These are phyloP conservation scores for Henckelia pumila DNA, from an alignment of 257 asterid genomes.

Conservation along the genomic window DNA sequence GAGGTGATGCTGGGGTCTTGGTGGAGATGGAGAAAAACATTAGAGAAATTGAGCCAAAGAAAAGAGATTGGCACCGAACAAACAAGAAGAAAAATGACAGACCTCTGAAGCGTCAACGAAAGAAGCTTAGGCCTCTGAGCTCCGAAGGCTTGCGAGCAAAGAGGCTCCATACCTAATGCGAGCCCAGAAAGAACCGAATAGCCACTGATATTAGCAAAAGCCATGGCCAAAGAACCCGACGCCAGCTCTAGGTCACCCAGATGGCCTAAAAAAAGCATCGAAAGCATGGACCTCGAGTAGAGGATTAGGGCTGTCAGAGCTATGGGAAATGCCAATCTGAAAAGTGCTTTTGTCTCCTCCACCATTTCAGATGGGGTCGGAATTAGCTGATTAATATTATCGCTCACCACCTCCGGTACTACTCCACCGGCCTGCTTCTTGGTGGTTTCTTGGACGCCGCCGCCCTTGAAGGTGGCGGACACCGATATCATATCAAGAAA, in stretches of 20 bases:
- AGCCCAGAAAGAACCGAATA: constrained; percentile 67
- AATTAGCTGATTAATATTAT: no score
- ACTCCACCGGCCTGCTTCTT: constrained; percentile 9
- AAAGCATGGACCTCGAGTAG: constrained; percentile 63
- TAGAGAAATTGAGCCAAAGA: constrained; percentile 67
- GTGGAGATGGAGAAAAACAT: constrained; percentile 51
- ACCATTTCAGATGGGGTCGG: constrained; percentile 32
- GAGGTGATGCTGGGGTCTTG: constrained; percentile 63
- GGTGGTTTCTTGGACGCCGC: constrained; percentile 26
- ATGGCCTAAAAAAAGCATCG: constrained; percentile 72
- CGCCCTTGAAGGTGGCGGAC: constrained; percentile 34
- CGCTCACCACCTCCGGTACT: constrained; percentile 22
- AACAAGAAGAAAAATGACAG: constrained; percentile 54
- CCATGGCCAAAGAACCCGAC: constrained; percentile 74
- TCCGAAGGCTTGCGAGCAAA: constrained; percentile 82
- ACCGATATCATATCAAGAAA: constrained; percentile 44
- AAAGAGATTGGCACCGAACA: constrained; percentile 58
- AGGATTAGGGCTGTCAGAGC: constrained; percentile 66
- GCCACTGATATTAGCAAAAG: constrained; percentile 73
- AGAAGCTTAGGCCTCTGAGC: constrained; percentile 60
- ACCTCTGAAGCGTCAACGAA: constrained; percentile 59
- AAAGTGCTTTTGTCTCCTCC: constrained; percentile 47
- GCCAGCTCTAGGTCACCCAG: constrained; percentile 70
- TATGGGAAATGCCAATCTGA: constrained; percentile 59
- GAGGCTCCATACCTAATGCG: constrained; percentile 83